Evolutionary conservation across 2,329 filamentous ascomycete species (phyloP), one percentile per base, ranked within the genome.

Genomic region (Trichoderma gracile): DNA sequence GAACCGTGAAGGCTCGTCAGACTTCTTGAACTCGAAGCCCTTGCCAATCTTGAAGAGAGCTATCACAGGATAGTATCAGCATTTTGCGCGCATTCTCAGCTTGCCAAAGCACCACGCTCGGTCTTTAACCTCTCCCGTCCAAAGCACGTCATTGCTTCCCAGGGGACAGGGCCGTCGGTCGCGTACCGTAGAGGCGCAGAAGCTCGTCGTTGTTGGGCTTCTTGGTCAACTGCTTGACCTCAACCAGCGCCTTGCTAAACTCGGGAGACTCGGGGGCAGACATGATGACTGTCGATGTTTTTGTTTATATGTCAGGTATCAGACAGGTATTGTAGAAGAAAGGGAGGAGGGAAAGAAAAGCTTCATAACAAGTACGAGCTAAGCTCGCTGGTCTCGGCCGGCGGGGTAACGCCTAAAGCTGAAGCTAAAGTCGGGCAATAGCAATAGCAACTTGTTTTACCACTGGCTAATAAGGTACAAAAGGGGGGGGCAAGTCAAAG

Each of bases 201-300:
- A 90, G 81, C 68, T 91, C 85, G 21, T 86, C 81, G 78, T 86
- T 84, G 73, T 69, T 75, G 60, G 88, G 88, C 83, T 88, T 89
- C 69, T 79, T 76, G 70, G 84, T 85, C 68, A 91, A 82, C 83
- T 89, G 88, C 78, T 86, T 86, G 78, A 84, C 86, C 78, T 90
- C 87, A 69, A 73, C 74, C 71, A 83, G 80, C 67, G 87, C 87
- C 75, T 78, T 80, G 69, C 84, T 71, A 79, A 87, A 88, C 65
- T 78, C 80, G 61, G 75, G 74, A 33, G 53, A 70, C 72, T 78
- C 71, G 77, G 76, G 60, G 75, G 64, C 45, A 69, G 77, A 75
- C 80, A 82, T 82, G 68, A 65, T 78, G 71, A 65, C 65, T 50
- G 66, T 66, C 54, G 61, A 19, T 49, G 0, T 46, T 62, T 15